Evolutionary conservation across 108 stramenopile species (phyloP), one percentile per base, ranked within the genome.

Genomic region (Fragilaria crotonensis): DNA sequence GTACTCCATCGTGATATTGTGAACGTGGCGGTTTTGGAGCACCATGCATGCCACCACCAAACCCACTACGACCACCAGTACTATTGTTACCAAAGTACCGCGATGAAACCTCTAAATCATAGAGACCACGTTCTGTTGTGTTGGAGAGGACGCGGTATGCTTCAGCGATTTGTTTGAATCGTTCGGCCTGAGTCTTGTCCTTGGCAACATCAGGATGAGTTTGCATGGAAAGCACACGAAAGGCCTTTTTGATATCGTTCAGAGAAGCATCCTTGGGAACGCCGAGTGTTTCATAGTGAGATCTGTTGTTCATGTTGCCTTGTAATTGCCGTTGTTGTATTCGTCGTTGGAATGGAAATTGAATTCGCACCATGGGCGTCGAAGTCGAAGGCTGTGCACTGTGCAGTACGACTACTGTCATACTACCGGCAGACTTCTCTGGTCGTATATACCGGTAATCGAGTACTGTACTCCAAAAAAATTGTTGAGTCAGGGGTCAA

Each of bases 171-270:
- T 53, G 68, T 58, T 88, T 87, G 79, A 92, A 92, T 52, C 63
- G 63, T 41, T 86, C 84, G 22, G 68, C 70, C 46, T 70, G 66
- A 4, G 74, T 29, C 29, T 60, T 36, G 21, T 57, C 67, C 20
- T 62, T 53, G 17, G 80, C 71, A 2, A 92, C 78, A 64, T 98
- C 97, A 1, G 97, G 97, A 73, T 99, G 98, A 19, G 67, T 83
- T 63, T 91, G 79, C 64, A 95, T 81, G 58, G 87, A 87, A 5
- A 94, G 63, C 59, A 85, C 83, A 32, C 93, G 86, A 74, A 96
- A 99, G 36, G 93, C 87, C 49, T 77, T 75, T 63, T 95, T 95
- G 53, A 99, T 97, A 66, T 94, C 92, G 7, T 77, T 78, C 44
- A 64, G 68, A 5, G 74, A 74, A 23, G 94, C 89, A 22, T 64